Conservation (phyloP, 768 basidiomycete species). For the Obba rivulosa region DNA sequence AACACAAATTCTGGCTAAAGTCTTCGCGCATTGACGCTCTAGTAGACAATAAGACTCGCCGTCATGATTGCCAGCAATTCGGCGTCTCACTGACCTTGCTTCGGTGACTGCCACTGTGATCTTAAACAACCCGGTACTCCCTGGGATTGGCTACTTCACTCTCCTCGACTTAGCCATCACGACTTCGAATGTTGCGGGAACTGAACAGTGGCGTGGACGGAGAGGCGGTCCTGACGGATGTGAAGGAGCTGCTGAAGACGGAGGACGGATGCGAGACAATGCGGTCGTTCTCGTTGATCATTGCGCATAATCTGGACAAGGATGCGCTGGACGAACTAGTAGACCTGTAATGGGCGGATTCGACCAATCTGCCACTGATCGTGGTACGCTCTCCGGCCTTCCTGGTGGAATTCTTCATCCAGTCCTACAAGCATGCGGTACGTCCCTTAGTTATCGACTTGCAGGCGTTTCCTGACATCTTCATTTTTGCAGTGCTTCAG, state of each 20-base stretch:
- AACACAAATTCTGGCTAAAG: not conserved
- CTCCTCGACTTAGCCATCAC: constrained; percentile 67
- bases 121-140: constrained; percentile 95
- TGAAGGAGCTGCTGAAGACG: constrained; percentile 12
- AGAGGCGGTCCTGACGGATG: constrained; percentile 48
- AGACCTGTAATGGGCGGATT: constrained; percentile 60
- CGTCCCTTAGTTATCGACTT: constrained; percentile 19
- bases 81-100: constrained; percentile 74
- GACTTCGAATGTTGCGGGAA: constrained; percentile 68
- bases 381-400: constrained; percentile 85
- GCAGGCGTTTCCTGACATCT: not conserved
- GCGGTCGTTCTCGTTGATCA: constrained; percentile 52
- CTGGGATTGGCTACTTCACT: constrained; percentile 94
- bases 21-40: constrained; percentile 39
- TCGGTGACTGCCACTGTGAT: constrained; percentile 84
- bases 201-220: constrained; percentile 87
- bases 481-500: constrained; percentile 42
- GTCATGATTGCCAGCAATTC: constrained; percentile 88
- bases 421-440: constrained; percentile 87
- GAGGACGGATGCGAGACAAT: constrained; percentile 18
- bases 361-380: constrained; percentile 61
- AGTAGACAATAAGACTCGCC: constrained; percentile 81
- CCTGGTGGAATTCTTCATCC: constrained; percentile 82
- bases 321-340: constrained; percentile 53
- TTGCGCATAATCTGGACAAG: constrained; percentile 75